Evolutionary conservation across 441 rosid genomes (phyloP), one percentile per base, ranked within the genome.

Genomic region (Metrosideros polymorpha): DNA sequence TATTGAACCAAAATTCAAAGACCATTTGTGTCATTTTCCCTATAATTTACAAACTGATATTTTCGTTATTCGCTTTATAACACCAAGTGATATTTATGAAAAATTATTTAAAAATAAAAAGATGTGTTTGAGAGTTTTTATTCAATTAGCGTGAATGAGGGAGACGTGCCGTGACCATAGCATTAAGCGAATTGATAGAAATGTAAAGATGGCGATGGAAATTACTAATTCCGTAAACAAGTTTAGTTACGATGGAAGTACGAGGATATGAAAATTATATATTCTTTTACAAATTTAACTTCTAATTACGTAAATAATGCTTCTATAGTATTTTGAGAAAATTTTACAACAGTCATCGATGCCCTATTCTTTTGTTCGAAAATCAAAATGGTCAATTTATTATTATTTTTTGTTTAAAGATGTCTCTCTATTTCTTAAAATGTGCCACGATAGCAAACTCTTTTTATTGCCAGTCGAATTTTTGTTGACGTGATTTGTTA

Each of bases 231-330:
- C 6, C 6, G 9, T 59, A 29, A 3, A 29, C 0, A 59, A 6
- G 6, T n/a, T 8, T 0, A 27, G 18, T 24, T 54, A 24, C 5
- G 0, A 4, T 9, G n/a, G n/a, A 56, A 27, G n/a, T 3, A 55
- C 0, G 1, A 1, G 13, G 0, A 27, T 27, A 27, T 12, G 7
- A 27, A 56, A 56, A 56, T n/a, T n/a, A 7, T 27, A 2, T 4
- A 56, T 2, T 56, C 15, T 56, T 10, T 56, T 56, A 10, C 25
- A 56, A 27, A 56, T 56, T 56, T 1, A 5, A 27, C 0, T 2
- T 56, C 12, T 27, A 25, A 2, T 27, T 56, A 1, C 27, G 30
- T 15, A 56, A 56, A 56, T 56, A 6, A 56, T 56, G 17, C 61
- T 2, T 56, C 7, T 12, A 2, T 12, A 27, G 7, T n/a, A n/a